These are phyloP conservation scores for Biscogniauxia sp. DNA, from an alignment of 2,329 filamentous ascomycete species.

Conservation along the genomic window DNA sequence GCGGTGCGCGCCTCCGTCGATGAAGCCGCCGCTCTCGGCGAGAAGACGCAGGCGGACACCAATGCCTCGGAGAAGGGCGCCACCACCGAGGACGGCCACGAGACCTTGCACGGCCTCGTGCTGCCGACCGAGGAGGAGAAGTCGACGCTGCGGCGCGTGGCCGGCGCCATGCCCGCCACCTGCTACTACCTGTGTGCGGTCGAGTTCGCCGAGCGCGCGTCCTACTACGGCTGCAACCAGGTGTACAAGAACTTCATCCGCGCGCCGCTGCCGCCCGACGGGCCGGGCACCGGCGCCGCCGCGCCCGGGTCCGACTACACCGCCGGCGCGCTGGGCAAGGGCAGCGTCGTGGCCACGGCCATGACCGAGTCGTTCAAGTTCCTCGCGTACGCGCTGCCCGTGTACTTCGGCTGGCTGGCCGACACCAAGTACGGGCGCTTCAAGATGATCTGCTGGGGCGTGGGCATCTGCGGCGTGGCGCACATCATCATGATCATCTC, in stretches of 20 bases:
- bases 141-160: constrained; percentile 42
- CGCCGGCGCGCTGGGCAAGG: constrained; percentile 49
- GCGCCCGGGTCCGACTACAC: constrained; percentile 30
- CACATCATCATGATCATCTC: constrained; percentile 36
- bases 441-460: constrained; percentile 32
- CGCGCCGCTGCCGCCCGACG: constrained; percentile 45
- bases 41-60: constrained; percentile 13
- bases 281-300: constrained; percentile 31
- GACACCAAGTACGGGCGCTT: constrained; percentile 41
- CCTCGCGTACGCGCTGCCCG: constrained; percentile 45
- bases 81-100: constrained; percentile 25
- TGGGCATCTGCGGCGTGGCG: constrained; percentile 34
- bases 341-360: constrained; percentile 45
- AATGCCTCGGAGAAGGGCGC: constrained; percentile 7
- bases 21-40: constrained; percentile 13
- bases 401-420: constrained; percentile 40
- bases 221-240: constrained; percentile 49
- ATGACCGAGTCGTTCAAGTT: constrained; percentile 45
- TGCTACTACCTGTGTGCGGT: constrained; percentile 48
- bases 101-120: constrained; percentile 30
- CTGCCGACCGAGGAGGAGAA: constrained; percentile 47
- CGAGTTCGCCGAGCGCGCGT: constrained; percentile 50
- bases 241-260: constrained; percentile 55
- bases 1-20: constrained; percentile 24
- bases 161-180: constrained; percentile 42